phyloP scores from a whole-genome alignment of 2,329 filamentous ascomycete species.

The Cadophora gregata region DNA sequence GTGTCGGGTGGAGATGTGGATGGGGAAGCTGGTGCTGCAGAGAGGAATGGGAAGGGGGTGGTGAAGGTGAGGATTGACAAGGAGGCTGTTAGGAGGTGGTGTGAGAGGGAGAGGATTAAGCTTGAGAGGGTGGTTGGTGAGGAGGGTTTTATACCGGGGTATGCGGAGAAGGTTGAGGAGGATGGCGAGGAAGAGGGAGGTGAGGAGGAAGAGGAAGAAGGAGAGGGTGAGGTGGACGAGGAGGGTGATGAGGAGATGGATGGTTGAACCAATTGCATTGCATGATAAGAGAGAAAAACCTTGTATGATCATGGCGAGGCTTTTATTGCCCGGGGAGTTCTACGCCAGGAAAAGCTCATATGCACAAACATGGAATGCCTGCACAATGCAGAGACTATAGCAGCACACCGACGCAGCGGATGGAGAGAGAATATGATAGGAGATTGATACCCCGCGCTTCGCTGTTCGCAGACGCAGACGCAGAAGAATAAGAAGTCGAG shows the following conservation, averaged over 20 bases:
- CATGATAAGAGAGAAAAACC: neutral
- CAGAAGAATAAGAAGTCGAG: too few species aligned
- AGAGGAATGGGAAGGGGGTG: slow-evolving; percentile 48
- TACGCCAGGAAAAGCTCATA: too few species aligned
- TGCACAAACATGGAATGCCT: too few species aligned
- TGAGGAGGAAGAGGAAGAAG: neutral
- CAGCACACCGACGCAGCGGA: too few species aligned
- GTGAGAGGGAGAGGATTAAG: slow-evolving; percentile 75
- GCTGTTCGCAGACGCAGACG: too few species aligned
- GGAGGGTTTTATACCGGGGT: slow-evolving; percentile 74
- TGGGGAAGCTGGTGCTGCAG: slow-evolving; percentile 54
- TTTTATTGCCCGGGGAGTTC: too few species aligned
- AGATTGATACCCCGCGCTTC: too few species aligned
- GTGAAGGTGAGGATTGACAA: slow-evolving; percentile 60
- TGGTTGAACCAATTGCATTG: neutral
- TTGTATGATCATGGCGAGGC: neutral
- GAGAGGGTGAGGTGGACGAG: neutral
- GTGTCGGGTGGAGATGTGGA: slow-evolving; percentile 57
- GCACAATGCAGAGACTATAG: too few species aligned
- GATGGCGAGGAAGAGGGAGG: slow-evolving; percentile 41
- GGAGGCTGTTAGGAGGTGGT: slow-evolving; percentile 62
- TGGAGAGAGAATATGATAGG: too few species aligned
- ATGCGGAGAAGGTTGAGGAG: slow-evolving; percentile 56
- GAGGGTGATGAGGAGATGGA: slow-evolving; percentile 11
- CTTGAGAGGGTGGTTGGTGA: slow-evolving; percentile 73